phyloP scores from a whole-genome alignment of 345 rosid species.

The Citrus mangshanensis region DNA sequence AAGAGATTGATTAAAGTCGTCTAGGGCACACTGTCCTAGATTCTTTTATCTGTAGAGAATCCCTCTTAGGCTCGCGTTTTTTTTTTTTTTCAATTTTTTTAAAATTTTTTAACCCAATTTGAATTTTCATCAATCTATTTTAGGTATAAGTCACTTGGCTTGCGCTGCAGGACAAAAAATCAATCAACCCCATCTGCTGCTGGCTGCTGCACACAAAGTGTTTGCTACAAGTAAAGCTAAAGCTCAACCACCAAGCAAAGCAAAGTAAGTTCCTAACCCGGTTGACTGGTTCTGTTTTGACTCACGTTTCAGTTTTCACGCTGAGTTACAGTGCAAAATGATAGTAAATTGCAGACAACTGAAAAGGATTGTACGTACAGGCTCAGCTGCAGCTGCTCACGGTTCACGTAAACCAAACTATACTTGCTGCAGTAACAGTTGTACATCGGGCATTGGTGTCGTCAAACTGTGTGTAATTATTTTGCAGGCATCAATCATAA shows the following conservation, averaged over 20 bases:
- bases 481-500: too few relatives aligned
- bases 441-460: too few relatives aligned
- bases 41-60: too few relatives aligned
- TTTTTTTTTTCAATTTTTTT: background rate
- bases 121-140: too few relatives aligned
- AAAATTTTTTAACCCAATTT: background rate
- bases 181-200: background rate
- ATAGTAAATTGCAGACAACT: background rate
- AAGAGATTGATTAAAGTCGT: background rate
- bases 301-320: background rate
- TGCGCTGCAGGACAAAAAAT: background rate
- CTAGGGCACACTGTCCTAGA: slow-evolving; percentile 5
- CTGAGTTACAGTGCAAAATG: background rate
- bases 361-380: background rate
- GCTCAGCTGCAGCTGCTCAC: background rate
- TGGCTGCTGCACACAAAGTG: too few relatives aligned
- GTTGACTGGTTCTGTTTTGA: too few relatives aligned
- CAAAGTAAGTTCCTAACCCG: too few relatives aligned
- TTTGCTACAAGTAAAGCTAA: slow-evolving; percentile 14
- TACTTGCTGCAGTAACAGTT: background rate
- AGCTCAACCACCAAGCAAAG: slow-evolving; percentile 14
- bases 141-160: too few relatives aligned
- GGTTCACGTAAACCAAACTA: background rate
- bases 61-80: background rate
- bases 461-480: too few relatives aligned